A percentile compares a stretch with the other conserved stretches of the same genome.
Conservation (phyloP, 305 asterid species). For the Fraxinus nigra region DNA sequence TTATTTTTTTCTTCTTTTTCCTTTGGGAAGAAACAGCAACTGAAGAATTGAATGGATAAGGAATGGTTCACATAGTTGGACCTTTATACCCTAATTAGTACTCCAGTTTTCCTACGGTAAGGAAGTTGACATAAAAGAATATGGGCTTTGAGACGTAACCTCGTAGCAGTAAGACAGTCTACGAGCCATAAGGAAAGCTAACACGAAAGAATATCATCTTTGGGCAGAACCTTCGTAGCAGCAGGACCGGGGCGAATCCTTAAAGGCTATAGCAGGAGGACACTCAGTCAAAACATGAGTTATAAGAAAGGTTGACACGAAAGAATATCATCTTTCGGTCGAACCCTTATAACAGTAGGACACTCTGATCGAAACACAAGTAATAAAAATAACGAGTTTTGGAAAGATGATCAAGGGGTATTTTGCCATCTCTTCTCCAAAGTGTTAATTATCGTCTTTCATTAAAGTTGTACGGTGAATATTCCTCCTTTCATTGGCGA, state of each 20-base stretch:
- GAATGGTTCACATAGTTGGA: not conserved
- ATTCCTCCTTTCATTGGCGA: not conserved
- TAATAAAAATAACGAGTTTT: not conserved
- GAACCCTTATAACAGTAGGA: not conserved
- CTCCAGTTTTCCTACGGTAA: not conserved
- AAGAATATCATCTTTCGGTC: not conserved
- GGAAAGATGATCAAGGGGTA: not conserved
- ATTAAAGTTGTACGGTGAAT: not conserved
- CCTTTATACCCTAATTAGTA: not conserved
- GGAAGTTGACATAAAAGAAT: not conserved
- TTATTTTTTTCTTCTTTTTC: not conserved
- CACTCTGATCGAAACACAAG: not conserved
- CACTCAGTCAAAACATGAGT: not conserved
- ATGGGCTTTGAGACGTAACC: not conserved
- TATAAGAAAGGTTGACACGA: not conserved
- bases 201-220: not conserved
- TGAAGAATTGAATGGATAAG: not conserved
- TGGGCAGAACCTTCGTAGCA: not conserved
- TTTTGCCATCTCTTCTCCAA: not conserved
- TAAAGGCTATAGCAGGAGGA: not conserved
- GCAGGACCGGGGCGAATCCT: not conserved
- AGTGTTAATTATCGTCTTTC: not conserved
- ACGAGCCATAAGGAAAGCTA: not conserved
- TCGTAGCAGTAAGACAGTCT: not conserved
- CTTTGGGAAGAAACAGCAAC: not conserved